Base-by-base conservation (phyloP, 495 filamentous ascomycete genomes). In the Neurospora cerealis region DNA sequence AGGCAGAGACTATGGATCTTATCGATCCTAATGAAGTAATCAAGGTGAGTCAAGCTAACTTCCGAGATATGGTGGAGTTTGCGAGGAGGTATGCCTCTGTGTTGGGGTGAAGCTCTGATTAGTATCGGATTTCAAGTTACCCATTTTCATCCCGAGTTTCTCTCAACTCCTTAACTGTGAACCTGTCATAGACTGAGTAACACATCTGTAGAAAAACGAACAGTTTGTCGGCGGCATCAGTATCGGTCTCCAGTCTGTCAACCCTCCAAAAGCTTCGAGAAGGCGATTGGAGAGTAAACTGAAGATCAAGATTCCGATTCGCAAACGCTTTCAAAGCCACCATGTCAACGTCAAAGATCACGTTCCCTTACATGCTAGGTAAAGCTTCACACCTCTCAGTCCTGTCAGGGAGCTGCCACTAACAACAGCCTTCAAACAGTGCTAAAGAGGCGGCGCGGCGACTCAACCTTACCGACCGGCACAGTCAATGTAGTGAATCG, bases 181-280 rank as follows among this genome's bases (percentile, higher is more conserved):
- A 3, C 28, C 1, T 66, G 39, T 48, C 37, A 32, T 5, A 34
- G 19, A 34, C 70, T 46, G 4, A 38, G 15, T 72, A 28, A 72
- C 34, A 44, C 28, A 24, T 6, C n/a, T 37, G 21, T 36, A 46
- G 37, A 75, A 72, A 54, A 75, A 38, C n/a, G 74, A 75, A 36
- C 34, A 48, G 28, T 77, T 70, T 19, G 34, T 77, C n/a, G 48
- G 72, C 32, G 74, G 76, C 3, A 72, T 44, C 10, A 48, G 46
- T 15, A 41, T 77, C 41, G 32, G n/a, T 24, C 54, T 66, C 28
- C 54, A 66, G 15, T 8, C 28, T 17, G 5, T 34, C 6, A 36
- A 17, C 17, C 7, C 15, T 66, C 28, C 24, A 7, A 34, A 32
- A 6, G 3, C 28, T 34, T 28, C 28, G 15, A 66, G 15, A 66